These are phyloP conservation scores for Ramularia endophylla DNA, from an alignment of 2,329 filamentous ascomycete genomes.

Conservation along the genomic window DNA sequence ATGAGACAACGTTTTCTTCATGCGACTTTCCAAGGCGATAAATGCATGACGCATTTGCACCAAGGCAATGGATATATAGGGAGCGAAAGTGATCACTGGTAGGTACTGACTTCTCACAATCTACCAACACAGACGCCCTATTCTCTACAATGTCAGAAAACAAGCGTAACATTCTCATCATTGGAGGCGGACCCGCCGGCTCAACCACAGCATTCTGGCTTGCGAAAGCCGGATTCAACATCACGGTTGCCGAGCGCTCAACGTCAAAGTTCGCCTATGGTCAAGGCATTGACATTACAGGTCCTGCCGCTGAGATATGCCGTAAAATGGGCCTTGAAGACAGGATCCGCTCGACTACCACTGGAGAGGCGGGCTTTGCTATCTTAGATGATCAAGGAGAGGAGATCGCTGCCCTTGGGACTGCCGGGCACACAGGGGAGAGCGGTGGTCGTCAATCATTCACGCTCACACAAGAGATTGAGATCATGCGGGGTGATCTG, in stretches of 20 bases:
- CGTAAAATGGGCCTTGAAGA: constrained; percentile 24
- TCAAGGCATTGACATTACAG: constrained; percentile 28
- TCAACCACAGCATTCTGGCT: constrained; percentile 33
- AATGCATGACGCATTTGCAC: no score
- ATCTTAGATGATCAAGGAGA: constrained; percentile 23
- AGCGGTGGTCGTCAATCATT: not conserved
- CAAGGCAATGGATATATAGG: no score
- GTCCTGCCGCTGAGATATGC: constrained; percentile 20
- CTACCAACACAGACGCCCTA: no score
- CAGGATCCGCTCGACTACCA: constrained; percentile 20
- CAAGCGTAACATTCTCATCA: not conserved
- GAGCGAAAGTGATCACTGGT: no score
- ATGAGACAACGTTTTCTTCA: no score
- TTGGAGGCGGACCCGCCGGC: constrained; percentile 27
- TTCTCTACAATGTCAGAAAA: no score
- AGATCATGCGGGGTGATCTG: constrained; percentile 45
- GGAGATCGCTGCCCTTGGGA: constrained; percentile 12
- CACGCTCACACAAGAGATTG: constrained; percentile 20
- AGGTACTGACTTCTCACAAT: no score
- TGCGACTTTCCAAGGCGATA: no score
- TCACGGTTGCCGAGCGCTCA: constrained; percentile 15
- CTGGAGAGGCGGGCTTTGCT: constrained; percentile 23
- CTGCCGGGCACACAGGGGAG: not conserved
- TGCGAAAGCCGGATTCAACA: constrained; percentile 22
- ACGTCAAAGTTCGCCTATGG: constrained; percentile 16